Evolutionary conservation across 2,329 filamentous ascomycete species (phyloP).

Genomic region (Fusarium sp.): DNA sequence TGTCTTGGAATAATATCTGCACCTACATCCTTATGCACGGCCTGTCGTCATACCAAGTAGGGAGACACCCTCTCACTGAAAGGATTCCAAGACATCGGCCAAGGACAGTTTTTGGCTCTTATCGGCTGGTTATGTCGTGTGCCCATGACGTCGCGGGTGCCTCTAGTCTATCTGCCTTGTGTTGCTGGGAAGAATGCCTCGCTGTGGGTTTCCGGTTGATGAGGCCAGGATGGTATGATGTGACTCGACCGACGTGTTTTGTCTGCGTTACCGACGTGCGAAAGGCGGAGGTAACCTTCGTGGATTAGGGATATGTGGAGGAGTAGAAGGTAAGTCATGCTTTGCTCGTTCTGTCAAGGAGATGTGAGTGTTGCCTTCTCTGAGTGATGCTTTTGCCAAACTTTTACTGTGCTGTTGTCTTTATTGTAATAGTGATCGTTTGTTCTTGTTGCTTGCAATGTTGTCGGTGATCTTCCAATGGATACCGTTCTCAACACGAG

Average conservation of each 20-base stretch:
- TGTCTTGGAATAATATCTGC: conserved; percentile 9
- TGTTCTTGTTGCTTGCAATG: neutral
- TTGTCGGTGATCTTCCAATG: neutral
- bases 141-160: conserved; percentile 11
- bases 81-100: neutral
- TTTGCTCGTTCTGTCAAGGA: neutral
- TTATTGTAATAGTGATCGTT: too few relatives aligned
- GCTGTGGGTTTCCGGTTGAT: conserved; percentile 13
- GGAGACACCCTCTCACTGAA: conserved; percentile 23
- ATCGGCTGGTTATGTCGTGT: conserved; percentile 6
- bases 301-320: neutral
- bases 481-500: too few relatives aligned
- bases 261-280: conserved; percentile 4
- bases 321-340: neutral
- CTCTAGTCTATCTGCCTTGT: conserved; percentile 8
- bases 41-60: conserved; percentile 4
- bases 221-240: conserved; percentile 16
- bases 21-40: conserved; percentile 1
- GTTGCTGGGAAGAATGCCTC: conserved; percentile 11
- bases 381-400: neutral
- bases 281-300: conserved; percentile 2
- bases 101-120: neutral
- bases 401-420: too few relatives aligned
- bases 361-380: neutral
- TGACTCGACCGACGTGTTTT: conserved; percentile 18